Conservation (phyloP, 805 yeast species). For the Wickerhamiella brachini region DNA sequence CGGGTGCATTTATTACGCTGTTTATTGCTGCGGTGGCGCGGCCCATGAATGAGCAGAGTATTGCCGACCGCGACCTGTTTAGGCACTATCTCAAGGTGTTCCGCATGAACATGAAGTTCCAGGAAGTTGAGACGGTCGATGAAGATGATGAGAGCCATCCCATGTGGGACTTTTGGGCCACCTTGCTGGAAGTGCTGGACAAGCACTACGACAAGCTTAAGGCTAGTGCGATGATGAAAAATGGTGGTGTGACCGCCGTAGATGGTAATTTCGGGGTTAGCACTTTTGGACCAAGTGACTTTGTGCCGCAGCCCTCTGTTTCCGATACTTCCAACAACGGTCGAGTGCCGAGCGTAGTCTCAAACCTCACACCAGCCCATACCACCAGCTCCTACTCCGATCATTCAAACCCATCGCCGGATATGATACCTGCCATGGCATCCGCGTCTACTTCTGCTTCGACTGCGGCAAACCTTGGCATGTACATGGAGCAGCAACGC, state of each 20-base stretch:
- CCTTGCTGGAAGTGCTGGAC: not conserved
- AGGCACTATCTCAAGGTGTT: not conserved
- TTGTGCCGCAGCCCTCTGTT: not conserved
- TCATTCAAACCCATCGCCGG: not conserved
- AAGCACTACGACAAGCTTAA: not conserved
- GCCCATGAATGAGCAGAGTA: not conserved
- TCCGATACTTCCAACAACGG: not conserved
- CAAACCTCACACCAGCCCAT: not conserved
- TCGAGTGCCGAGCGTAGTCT: not conserved
- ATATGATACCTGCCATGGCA: too few species aligned
- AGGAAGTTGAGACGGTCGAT: not conserved
- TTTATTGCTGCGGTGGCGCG: not conserved
- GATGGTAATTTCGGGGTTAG: not conserved
- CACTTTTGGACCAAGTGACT: not conserved
- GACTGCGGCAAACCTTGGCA: too few species aligned
- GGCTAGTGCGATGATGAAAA: not conserved
- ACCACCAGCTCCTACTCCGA: too few species aligned
- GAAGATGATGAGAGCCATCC: not conserved
- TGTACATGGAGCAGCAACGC: not conserved
- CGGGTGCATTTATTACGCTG: conserved; percentile 1
- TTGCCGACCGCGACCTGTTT: conserved; percentile 1
- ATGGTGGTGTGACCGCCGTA: not conserved
- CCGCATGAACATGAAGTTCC: not conserved
- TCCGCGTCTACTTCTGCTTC: too few species aligned
- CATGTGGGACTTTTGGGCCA: not conserved